Percentiles rank a stretch among this genome's conserved stretches.
Conservation (phyloP, 352 stramenopile genomes). For the Pythium dissimile region DNA sequence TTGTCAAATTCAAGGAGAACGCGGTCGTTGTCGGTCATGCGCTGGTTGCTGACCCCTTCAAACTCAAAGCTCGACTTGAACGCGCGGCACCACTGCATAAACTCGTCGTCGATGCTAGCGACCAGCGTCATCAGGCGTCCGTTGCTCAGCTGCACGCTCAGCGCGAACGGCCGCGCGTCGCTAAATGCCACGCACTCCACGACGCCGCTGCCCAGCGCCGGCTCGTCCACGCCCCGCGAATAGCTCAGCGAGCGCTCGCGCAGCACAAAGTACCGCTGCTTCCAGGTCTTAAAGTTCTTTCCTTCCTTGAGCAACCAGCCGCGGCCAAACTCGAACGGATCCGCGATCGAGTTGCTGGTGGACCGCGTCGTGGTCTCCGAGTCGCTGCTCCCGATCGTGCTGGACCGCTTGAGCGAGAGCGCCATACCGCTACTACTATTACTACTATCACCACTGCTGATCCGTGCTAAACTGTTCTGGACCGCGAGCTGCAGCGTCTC, state of each 20-base stretch:
- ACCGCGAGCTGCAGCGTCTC: conserved; percentile 35
- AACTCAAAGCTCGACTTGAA: conserved; percentile 47
- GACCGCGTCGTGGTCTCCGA: conserved; percentile 1
- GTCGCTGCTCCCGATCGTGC: conserved; percentile 7
- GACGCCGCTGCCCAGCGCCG: conserved; percentile 44
- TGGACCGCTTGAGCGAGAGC: not conserved
- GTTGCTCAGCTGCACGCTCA: conserved; percentile 62
- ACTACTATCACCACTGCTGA: not conserved
- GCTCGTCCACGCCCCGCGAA: conserved; percentile 29
- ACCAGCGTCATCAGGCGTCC: conserved; percentile 61
- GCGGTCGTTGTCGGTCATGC: conserved; percentile 30
- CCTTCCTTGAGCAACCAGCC: conserved; percentile 78
- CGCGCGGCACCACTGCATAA: conserved; percentile 54
- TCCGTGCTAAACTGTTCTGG: not conserved
- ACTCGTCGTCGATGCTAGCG: conserved; percentile 47
- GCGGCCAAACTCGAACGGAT: conserved; percentile 4
- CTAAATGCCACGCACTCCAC: conserved; percentile 51
- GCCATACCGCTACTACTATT: not conserved
- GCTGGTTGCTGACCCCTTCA: conserved; percentile 10
- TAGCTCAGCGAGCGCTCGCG: conserved; percentile 52
- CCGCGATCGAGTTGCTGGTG: not conserved
- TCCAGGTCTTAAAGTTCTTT: conserved; percentile 73
- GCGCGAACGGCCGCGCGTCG: conserved; percentile 60
- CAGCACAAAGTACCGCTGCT: conserved; percentile 75
- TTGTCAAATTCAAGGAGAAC: conserved; percentile 55